Base-by-base conservation (phyloP, 179 eudicot genomes). In the Drosera spatulata region DNA sequence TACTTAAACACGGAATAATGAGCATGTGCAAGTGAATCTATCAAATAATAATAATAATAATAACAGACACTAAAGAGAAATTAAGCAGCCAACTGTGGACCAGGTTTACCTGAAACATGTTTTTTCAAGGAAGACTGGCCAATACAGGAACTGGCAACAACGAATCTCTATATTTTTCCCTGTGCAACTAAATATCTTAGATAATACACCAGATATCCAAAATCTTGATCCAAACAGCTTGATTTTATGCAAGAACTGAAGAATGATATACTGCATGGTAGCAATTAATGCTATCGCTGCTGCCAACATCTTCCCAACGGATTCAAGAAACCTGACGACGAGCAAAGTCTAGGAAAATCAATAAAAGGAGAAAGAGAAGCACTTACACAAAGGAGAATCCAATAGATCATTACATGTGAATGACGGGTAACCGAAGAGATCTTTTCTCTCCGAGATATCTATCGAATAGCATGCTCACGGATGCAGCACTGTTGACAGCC, bases 91-190 rank as follows among this genome's bases (percentile, higher is more conserved):
- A 22, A 55, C 58, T 33, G 11, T 6, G 14, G 56, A 62, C 50
- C 6, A 40, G 43, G 33, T 63, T 66, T 77, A 87, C 99, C 97
- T 87, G 59, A 73, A 64, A 68, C 73, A 79, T 49, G 75, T 62
- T 61, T 82, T 75, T 61, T 80, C 72, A 56, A 90, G 91, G 61
- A 79, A 69, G 66, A 83, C 57, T 44, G 99, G 97, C 97, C 99
- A 94, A 76, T 85, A 82, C 46, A 83, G 64, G 53, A 90, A 69
- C 69, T 94, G 97, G 74, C 74, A 80, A 74, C 96, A 69, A 44
- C 91, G 85, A 56, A 81, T 53, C 61, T 72, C 84, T 11, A 85
- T 66, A 68, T 77, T 83, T 72, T 58, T 80, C 75, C 73, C 71
- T 52, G 97, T 79, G 64, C 78, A 71, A 60, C 63, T 63, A 76